Base-by-base conservation (phyloP, 2,329 filamentous ascomycete genomes). In the Cladosporium sp. region DNA sequence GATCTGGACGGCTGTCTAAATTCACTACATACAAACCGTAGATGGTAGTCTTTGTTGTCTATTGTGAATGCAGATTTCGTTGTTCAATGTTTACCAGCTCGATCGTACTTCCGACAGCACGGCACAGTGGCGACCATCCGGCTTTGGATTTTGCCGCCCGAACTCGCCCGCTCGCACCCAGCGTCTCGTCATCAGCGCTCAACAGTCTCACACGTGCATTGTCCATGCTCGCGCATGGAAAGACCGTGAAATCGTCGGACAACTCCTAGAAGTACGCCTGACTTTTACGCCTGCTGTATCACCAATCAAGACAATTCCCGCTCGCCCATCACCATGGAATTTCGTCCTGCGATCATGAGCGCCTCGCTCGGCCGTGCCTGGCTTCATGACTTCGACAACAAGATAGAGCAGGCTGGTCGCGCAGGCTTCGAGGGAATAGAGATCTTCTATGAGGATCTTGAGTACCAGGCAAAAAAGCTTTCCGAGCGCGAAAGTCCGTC, bases 391-490 rank as follows among this genome's bases (percentile, higher is more conserved):
- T 78, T 93, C 22, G 73, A 79, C 1, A 75, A 82, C 67, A 93
- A 92, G 69, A 80, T 93, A 43, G 79, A 86, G 68, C 82, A 85
- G 75, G 88, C 89, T 9, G 77, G 82, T 3, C 76, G 79, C 57
- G 80, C 88, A 65, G 86, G 86, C 15, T 84, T 90, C 69, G 72
- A 81, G 58, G 87, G 86, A 51, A 83, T 93, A 63, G 89, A 93
- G 70, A 79, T 92, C n/a, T 92, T 91, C 76, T 85, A 88, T 71
- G 89, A 92, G 69, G 89, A 93, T 69, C 80, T 92, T 3, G 76
- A 84, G 60, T 84, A 85, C 65, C 68, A 88, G 12, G 84, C 87
- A 2, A 22, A 28, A 12, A 3, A 22, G 25, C 43, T 47, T 63
- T 68, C 76, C 1, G 77, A 77, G 9, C 22, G 4, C 39, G 70